A percentile compares a stretch with the other conserved stretches of the same genome.
Evolutionary conservation across 148 eudicot genomes (phyloP).

Genomic region (Pharnaceum exiguum): DNA sequence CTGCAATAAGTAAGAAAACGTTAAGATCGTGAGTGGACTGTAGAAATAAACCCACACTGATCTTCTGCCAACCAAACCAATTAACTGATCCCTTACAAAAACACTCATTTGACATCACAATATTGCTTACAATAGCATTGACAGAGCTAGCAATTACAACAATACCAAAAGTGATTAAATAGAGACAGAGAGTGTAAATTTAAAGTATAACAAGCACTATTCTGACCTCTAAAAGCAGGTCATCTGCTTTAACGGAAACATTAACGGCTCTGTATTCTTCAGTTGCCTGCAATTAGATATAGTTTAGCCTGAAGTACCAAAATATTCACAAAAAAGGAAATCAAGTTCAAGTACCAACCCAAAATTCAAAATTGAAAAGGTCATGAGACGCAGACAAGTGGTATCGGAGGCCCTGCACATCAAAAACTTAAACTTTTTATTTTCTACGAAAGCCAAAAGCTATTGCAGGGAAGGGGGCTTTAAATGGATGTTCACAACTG

Average conservation of each 20-base stretch:
- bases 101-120: too few species aligned
- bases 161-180: too few species aligned
- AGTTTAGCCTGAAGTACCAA: constrained; percentile 12
- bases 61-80: too few species aligned
- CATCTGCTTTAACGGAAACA: constrained; percentile 69
- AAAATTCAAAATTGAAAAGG: constrained; percentile 83
- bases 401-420: constrained; percentile 67
- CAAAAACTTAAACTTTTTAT: constrained; percentile 7
- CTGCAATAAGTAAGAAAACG: too few species aligned
- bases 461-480: too few species aligned
- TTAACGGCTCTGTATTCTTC: constrained; percentile 76
- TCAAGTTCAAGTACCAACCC: constrained; percentile 53
- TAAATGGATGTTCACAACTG: too few species aligned
- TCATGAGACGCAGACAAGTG: constrained; percentile 82
- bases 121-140: too few species aligned
- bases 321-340: background rate
- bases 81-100: too few species aligned
- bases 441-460: background rate
- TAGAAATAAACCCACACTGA: too few species aligned
- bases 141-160: too few species aligned
- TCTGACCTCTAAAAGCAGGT: constrained; percentile 59
- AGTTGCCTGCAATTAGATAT: constrained; percentile 37
- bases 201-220: background rate
- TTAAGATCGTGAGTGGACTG: too few species aligned
- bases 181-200: too few species aligned